These are phyloP conservation scores for Tetragonia tetragonoides DNA, from an alignment of 148 eudicot genomes.

Conservation along the genomic window DNA sequence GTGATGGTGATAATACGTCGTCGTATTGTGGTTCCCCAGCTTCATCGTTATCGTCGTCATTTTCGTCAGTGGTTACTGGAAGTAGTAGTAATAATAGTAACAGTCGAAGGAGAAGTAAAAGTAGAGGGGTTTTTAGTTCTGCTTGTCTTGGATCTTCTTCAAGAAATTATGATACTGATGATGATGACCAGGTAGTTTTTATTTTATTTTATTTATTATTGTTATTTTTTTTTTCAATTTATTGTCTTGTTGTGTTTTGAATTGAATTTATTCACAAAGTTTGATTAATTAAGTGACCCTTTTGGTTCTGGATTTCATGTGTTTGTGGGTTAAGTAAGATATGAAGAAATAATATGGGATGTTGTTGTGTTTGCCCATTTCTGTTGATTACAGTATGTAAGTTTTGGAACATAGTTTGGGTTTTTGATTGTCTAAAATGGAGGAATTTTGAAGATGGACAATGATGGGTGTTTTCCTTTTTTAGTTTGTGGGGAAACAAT, in stretches of 20 bases:
- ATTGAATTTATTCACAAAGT: background rate
- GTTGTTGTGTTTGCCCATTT: too few species aligned
- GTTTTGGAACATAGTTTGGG: too few species aligned
- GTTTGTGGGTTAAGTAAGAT: background rate
- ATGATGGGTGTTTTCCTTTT: too few species aligned
- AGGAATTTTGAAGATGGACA: too few species aligned
- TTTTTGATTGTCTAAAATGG: too few species aligned
- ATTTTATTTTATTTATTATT: background rate
- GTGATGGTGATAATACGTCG: slow-evolving; percentile 9
- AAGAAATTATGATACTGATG: slow-evolving; percentile 35
- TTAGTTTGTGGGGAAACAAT: too few species aligned
- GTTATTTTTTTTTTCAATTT: background rate
- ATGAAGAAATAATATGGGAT: too few species aligned
- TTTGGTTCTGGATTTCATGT: background rate
- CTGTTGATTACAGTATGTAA: too few species aligned
- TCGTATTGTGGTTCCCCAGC: slow-evolving; percentile 31
- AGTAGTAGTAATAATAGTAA: slow-evolving; percentile 8
- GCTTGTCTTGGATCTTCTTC: slow-evolving; percentile 59
- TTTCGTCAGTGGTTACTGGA: slow-evolving; percentile 17
- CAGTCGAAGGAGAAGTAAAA: slow-evolving; percentile 23
- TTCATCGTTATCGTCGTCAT: slow-evolving; percentile 37
- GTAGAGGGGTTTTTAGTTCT: slow-evolving; percentile 40
- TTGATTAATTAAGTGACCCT: background rate
- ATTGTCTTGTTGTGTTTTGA: too few species aligned
- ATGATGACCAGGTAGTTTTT: slow-evolving; percentile 35